Evolutionary conservation across 73 alveolate species (phyloP).

Genomic region (Breviolum minutum): DNA sequence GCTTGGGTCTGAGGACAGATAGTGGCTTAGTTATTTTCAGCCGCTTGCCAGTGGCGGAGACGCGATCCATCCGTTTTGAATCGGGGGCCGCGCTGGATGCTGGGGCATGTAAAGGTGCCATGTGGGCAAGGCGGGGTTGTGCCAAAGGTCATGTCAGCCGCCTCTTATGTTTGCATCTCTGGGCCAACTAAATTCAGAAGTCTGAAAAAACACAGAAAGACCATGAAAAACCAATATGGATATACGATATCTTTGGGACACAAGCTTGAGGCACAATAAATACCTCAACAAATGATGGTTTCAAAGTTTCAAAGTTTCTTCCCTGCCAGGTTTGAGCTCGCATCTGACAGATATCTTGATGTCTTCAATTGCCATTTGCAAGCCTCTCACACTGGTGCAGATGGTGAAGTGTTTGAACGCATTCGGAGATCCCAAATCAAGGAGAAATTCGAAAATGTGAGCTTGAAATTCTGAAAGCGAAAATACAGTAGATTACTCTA

Average conservation of each 20-base stretch:
- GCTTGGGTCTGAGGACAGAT: slow-evolving; percentile 24
- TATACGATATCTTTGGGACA: neutral
- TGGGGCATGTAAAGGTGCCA: slow-evolving; percentile 86
- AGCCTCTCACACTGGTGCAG: slow-evolving; percentile 89
- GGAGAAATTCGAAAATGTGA: neutral
- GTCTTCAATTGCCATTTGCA: slow-evolving; percentile 49
- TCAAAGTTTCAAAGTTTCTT: neutral
- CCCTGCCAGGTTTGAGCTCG: slow-evolving; percentile 51
- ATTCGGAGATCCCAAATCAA: slow-evolving; percentile 73
- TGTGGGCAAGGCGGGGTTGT: slow-evolving; percentile 64
- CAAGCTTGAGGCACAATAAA: neutral
- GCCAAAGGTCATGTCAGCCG: neutral
- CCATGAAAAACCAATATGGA: neutral
- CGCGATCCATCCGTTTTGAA: slow-evolving; percentile 65
- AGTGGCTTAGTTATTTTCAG: slow-evolving; percentile 79
- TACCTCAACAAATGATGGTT: neutral
- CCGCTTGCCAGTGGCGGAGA: slow-evolving; percentile 83
- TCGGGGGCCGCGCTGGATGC: slow-evolving; percentile 91
- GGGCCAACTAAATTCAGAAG: neutral
- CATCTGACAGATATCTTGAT: slow-evolving; percentile 50
- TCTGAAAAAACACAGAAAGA: neutral
- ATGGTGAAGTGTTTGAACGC: slow-evolving; percentile 73
- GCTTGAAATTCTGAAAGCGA: neutral
- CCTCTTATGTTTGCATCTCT: neutral
- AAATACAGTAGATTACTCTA: too few relatives aligned